Evolutionary conservation across 495 filamentous ascomycete species (phyloP), one percentile per base, ranked within the genome.

Genomic region (Penicillium simplicissimum): DNA sequence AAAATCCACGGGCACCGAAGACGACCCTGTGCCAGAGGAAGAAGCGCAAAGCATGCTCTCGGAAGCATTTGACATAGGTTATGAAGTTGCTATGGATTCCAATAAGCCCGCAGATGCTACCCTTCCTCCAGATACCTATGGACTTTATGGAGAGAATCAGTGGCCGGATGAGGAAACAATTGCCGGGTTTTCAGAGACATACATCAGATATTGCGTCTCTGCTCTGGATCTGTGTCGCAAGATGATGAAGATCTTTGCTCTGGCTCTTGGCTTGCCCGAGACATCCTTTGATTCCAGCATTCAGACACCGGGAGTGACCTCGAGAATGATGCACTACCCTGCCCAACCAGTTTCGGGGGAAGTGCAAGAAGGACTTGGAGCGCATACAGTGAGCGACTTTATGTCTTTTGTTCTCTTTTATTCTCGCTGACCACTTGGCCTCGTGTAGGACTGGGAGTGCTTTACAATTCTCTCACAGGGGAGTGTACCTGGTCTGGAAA

Each of bases 251-350:
- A 70, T 82, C 23, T 81, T 83, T 62, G 81, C 82, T 0, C 69
- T 84, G 3, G 74, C 76, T 8, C 68, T 84, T 1, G 65, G 70
- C 8, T 67, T 83, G 0, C 65, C 68, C 13, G 81, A 82, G 58
- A 58, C 65, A 0, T 75, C 74, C 54, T 84, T 84, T 58, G 79
- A 84, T 42, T 40, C 60, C 1, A 71, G 74, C 55, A 70, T 75
- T 7, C 73, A 61, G 23, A 72, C 76, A 21, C 82, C 82, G 1
- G 81, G 79, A 0, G 72, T 69, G 8, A 78, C 74, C 28, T 75
- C 70, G 4, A 63, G 79, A 8, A 68, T 84, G 47, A 70, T 82
- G 47, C 72, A 81, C 56, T 84, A 83, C 57, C 79, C 77, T 17
- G 66, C 75, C 1, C 71, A 76, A 40, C 64, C 72, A 0, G 72